Conservation (phyloP, 2,329 filamentous ascomycete genomes). For the Aspergillus arachidicola region DNA sequence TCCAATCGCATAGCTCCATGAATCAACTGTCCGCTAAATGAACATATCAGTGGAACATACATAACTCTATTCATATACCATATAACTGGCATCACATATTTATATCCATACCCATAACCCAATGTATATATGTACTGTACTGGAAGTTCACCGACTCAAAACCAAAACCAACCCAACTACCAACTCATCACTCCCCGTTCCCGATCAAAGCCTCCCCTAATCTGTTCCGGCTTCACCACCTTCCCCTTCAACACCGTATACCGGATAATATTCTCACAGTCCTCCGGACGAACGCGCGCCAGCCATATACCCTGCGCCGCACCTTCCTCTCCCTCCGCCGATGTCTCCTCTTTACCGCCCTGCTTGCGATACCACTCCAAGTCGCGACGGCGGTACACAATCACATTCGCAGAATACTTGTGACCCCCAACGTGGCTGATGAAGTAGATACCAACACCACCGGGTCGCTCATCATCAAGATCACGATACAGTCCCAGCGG, state of each 20-base stretch:
- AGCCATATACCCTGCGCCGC: conserved; percentile 93
- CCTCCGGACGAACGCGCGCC: conserved; percentile 78
- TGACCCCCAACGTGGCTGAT: conserved; percentile 96
- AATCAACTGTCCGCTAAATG: background rate
- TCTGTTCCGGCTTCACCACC: conserved; percentile 83
- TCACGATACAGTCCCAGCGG: conserved; percentile 84
- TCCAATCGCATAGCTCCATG: background rate
- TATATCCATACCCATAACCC: background rate
- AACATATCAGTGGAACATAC: background rate
- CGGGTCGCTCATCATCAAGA: conserved; percentile 82
- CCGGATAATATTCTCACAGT: conserved; percentile 88
- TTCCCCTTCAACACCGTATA: conserved; percentile 93
- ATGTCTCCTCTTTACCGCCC: conserved; percentile 24
- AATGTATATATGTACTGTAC: background rate
- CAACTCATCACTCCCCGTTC: conserved; percentile 81
- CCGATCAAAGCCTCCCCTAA: conserved; percentile 89
- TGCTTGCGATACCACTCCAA: conserved; percentile 38
- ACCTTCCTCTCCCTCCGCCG: conserved; percentile 51
- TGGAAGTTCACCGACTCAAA: no score
- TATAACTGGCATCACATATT: background rate
- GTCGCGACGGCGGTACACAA: conserved; percentile 74
- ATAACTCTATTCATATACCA: background rate
- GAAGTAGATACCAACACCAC: conserved; percentile 94
- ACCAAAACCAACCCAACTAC: conserved; percentile 50
- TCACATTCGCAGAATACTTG: conserved; percentile 93